Conservation (phyloP, 176 grass and related monocot genomes). For the Cymbopogon citratus region DNA sequence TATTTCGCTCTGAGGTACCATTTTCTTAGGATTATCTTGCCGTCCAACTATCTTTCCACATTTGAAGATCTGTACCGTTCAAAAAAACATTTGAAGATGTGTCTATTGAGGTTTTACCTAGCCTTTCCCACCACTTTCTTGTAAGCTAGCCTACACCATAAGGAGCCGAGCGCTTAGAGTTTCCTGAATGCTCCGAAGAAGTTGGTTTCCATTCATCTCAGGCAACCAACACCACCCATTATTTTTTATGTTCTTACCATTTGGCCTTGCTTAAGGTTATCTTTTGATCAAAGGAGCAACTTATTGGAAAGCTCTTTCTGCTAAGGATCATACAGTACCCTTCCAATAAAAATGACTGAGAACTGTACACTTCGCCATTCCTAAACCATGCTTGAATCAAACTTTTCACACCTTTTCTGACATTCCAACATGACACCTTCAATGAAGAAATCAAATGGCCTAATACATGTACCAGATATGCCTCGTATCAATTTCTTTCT, state of each 20-base stretch:
- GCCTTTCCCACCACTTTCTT: not conserved
- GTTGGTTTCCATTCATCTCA: not conserved
- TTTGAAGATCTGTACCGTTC: not conserved
- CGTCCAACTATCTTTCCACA: not conserved
- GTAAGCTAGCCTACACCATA: not conserved
- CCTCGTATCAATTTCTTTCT: not conserved
- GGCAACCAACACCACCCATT: not conserved
- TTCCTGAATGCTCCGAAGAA: not conserved
- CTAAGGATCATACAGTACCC: not conserved
- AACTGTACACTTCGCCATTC: not conserved
- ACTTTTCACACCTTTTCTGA: not conserved
- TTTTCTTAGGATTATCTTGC: not conserved
- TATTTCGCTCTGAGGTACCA: constrained; percentile 55
- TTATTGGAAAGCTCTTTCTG: not conserved
- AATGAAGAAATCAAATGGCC: not conserved
- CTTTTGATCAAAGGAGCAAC: not conserved
- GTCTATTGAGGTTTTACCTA: not conserved
- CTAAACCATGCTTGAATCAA: not conserved
- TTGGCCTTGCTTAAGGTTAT: not conserved
- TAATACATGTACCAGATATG: not conserved
- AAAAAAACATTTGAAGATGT: not conserved
- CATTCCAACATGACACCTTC: not conserved
- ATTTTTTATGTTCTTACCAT: not conserved
- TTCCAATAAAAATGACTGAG: not conserved
- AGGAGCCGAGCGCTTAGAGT: not conserved